Evolutionary conservation across 2,329 filamentous ascomycete species (phyloP).

Genomic region (Ophiobolus disseminans): DNA sequence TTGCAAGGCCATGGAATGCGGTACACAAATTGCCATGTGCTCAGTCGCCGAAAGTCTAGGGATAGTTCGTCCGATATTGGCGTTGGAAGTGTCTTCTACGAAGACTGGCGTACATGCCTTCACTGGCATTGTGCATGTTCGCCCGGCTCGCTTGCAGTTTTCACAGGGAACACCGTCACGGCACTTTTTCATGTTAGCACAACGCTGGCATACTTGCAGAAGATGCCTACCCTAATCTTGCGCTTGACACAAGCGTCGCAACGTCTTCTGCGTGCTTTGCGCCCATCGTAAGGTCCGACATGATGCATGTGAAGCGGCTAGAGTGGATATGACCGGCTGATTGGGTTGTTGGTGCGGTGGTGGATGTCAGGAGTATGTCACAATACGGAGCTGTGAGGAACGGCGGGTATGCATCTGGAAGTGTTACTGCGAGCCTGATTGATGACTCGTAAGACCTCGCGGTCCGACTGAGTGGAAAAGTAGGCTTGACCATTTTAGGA

Average conservation of each 20-base stretch:
- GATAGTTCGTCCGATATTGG: background rate
- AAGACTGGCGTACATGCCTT: constrained; percentile 21
- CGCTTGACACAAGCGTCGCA: constrained; percentile 35
- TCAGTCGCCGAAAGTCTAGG: background rate
- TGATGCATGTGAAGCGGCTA: constrained; percentile 21
- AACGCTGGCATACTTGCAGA: background rate
- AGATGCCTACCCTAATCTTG: constrained; percentile 28
- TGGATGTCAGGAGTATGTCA: too few relatives aligned
- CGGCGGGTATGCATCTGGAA: constrained; percentile 9
- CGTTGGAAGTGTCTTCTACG: constrained; percentile 12
- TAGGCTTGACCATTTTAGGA: constrained; percentile 19
- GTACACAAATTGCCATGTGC: background rate
- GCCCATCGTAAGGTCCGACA: constrained; percentile 38
- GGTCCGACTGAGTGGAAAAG: background rate
- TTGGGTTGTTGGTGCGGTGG: too few relatives aligned
- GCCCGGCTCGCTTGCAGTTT: constrained; percentile 25
- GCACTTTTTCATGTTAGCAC: constrained; percentile 22
- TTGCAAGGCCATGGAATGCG: background rate
- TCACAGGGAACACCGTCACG: constrained; percentile 31
- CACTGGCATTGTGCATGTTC: constrained; percentile 14
- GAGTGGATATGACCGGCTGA: too few relatives aligned
- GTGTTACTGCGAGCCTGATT: constrained; percentile 9
- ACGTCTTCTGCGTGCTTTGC: constrained; percentile 34
- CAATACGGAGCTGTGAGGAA: background rate
- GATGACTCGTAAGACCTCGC: background rate